A percentile compares a stretch with the other conserved stretches of the same genome.
phyloP scores from a whole-genome alignment of 768 basidiomycete species.

The Tulasnella sp. region DNA sequence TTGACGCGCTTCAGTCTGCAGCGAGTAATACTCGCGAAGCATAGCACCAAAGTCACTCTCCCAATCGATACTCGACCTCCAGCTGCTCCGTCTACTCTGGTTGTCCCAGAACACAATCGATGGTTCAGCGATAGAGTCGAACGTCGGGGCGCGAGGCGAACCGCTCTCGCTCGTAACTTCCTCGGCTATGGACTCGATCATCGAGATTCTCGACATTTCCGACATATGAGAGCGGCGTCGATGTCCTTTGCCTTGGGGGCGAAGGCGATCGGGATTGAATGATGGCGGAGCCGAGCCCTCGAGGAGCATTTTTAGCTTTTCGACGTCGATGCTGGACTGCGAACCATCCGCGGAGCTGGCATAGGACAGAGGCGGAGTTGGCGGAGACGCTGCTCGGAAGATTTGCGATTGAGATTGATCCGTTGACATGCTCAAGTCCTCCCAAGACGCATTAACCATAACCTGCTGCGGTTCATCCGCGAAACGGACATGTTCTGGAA shows the following conservation, averaged over 20 bases:
- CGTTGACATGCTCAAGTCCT: background rate
- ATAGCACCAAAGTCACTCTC: slow-evolving; percentile 5
- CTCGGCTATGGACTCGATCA: slow-evolving; percentile 74
- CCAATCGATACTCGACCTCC: slow-evolving; percentile 1
- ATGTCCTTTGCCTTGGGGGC: slow-evolving; percentile 55
- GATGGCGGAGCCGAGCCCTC: slow-evolving; percentile 35
- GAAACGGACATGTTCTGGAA: background rate
- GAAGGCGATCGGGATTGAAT: slow-evolving; percentile 35
- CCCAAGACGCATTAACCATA: background rate
- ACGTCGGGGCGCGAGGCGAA: background rate
- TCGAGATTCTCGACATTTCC: slow-evolving; percentile 47
- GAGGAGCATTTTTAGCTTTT: slow-evolving; percentile 45
- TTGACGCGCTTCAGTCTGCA: slow-evolving; percentile 10
- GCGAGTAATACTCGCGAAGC: slow-evolving; percentile 3
- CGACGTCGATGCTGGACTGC: slow-evolving; percentile 65
- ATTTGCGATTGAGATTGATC: background rate
- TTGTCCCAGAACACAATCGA: background rate
- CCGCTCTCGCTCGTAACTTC: slow-evolving; percentile 33
- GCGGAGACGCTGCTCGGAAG: slow-evolving; percentile 39
- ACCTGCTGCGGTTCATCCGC: background rate
- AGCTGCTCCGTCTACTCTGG: background rate
- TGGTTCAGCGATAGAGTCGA: background rate
- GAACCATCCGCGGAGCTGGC: slow-evolving; percentile 48
- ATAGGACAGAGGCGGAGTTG: slow-evolving; percentile 29
- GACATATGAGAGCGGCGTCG: slow-evolving; percentile 52